These are phyloP conservation scores for Rosa persica DNA, from an alignment of 306 rosid genomes.

Conservation along the genomic window DNA sequence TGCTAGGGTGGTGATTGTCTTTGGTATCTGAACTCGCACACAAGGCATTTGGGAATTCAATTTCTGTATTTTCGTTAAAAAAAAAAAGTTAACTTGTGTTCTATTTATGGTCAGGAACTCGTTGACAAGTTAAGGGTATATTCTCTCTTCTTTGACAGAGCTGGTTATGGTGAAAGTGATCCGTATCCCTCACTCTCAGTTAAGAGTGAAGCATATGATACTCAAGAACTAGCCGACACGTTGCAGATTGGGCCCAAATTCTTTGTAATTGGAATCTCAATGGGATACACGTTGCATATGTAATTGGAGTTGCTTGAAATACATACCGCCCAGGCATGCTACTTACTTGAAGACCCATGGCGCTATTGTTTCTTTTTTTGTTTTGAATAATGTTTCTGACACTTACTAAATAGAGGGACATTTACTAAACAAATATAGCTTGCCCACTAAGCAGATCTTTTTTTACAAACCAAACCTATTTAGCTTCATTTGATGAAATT, in stretches of 20 bases:
- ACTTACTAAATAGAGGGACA: no score
- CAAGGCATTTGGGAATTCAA: no score
- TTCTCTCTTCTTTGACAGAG: constrained; percentile 63
- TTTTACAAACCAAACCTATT: no score
- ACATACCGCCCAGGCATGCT: constrained; percentile 74
- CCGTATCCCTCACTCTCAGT: constrained; percentile 74
- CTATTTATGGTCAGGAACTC: constrained; percentile 47
- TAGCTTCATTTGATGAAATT: constrained; percentile 25
- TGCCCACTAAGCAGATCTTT: no score
- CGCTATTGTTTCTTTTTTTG: not conserved
- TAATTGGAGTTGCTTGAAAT: constrained; percentile 79
- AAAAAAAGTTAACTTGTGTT: not conserved
- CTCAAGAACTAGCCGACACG: constrained; percentile 79
- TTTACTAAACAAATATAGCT: no score
- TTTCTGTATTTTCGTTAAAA: no score
- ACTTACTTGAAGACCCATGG: not conserved
- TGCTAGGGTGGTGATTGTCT: not conserved
- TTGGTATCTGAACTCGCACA: not conserved
- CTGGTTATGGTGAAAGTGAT: constrained; percentile 90
- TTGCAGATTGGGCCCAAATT: constrained; percentile 60
- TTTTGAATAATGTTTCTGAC: not conserved
- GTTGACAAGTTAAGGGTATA: constrained; percentile 56
- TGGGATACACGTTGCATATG: constrained; percentile 69
- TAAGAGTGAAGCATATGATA: constrained; percentile 83
- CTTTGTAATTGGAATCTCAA: constrained; percentile 62